Conservation (phyloP, 2,329 filamentous ascomycete genomes). For the Orbilia brochopaga region DNA sequence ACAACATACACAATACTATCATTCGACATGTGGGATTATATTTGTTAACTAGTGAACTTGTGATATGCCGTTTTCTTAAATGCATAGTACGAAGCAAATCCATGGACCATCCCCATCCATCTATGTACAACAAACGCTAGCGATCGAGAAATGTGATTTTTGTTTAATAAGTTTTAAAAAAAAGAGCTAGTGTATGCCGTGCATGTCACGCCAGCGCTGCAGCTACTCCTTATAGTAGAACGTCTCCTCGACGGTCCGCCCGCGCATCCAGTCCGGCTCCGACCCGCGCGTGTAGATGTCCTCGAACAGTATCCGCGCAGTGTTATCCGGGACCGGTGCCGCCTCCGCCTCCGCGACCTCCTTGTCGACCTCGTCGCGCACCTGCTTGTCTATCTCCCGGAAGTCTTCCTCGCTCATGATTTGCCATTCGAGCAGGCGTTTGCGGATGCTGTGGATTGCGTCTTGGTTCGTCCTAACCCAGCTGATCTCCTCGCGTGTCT, state of each 20-base stretch:
- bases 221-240: slow-evolving; percentile 71
- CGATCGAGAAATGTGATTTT: no score
- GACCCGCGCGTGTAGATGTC: slow-evolving; percentile 89
- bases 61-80: no score
- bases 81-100: no score
- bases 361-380: slow-evolving; percentile 79
- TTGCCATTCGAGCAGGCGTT: slow-evolving; percentile 95
- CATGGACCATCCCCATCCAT: slow-evolving; percentile 4
- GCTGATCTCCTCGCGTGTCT: slow-evolving; percentile 96
- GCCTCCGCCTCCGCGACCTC: slow-evolving; percentile 90
- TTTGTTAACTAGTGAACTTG: no score
- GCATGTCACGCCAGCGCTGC: not conserved
- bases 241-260: slow-evolving; percentile 88
- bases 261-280: slow-evolving; percentile 86
- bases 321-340: slow-evolving; percentile 81
- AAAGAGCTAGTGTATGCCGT: not conserved
- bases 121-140: slow-evolving; percentile 26
- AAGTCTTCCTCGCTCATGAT: slow-evolving; percentile 92
- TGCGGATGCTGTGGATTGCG: slow-evolving; percentile 95
- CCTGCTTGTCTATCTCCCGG: slow-evolving; percentile 94
- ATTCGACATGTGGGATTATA: slow-evolving; percentile 5
- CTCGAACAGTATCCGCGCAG: slow-evolving; percentile 84
- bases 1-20: not conserved
- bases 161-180: no score
- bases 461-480: slow-evolving; percentile 99